Evolutionary conservation across 441 rosid species (phyloP), one percentile per base, ranked within the genome.

Genomic region (Jatropha multifida): DNA sequence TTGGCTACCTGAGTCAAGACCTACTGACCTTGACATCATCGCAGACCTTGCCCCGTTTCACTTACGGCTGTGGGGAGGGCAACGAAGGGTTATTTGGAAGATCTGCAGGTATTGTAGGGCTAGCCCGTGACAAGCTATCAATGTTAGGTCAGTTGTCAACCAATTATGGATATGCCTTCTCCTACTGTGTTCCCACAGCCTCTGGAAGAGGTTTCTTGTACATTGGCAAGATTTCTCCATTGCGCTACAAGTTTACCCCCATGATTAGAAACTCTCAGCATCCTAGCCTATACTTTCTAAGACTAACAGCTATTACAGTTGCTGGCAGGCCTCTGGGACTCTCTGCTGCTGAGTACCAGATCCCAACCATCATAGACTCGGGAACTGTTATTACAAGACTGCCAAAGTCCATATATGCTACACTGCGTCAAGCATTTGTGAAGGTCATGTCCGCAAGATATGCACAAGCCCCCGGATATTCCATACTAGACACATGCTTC

Each of bases 381-480:
- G 90, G 92, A 56, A 88, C 88, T 0, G 86, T 86, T 4, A 83
- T 86, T 68, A 85, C 92, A 0, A 86, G 92, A 48, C 71, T 88
- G 67, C 92, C 92, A 3, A 13, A 3, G 20, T 55, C 86, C 11
- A 67, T 85, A 23, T 88, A 86, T 44, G 27, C 75, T 0, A 76
- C 83, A 10, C 74, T 88, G 26, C 71, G 55, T 13, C 68, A 66
- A 49, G 89, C 84, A 6, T 83, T 88, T 37, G 71, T 62, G 7
- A 78, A 60, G 44, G 48, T 79, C 61, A 83, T 88, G 87, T 82
- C 84, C 5, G 60, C 42, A 60, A 83, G 77, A 67, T 81, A 76
- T 44, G 69, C 75, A 1, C 54, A 62, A 58, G 89, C 82, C 15
- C 86, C 86, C 0, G 74, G 64, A 12, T 69, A 23, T 62, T 78